Conservation (phyloP, 2,329 filamentous ascomycete genomes). For the Xylariaceae sp. region DNA sequence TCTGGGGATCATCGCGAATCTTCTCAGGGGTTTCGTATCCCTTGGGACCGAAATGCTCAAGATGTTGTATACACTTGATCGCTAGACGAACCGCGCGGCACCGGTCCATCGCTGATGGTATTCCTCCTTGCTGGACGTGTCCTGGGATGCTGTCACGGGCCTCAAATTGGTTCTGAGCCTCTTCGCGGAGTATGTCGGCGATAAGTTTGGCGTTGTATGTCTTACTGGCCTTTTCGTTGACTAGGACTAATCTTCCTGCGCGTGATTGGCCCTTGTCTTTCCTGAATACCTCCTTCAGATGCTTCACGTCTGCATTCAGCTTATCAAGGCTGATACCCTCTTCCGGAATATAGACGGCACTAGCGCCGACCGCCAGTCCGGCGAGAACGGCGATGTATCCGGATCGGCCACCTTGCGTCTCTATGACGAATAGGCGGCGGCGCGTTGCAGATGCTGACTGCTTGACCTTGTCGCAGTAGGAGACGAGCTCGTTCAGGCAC, state of each 20-base stretch:
- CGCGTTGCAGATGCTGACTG: conserved; percentile 93
- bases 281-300: conserved; percentile 79
- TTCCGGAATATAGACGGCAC: conserved; percentile 94
- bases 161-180: conserved; percentile 88
- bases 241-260: conserved; percentile 89
- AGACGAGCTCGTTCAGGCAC: conserved; percentile 89
- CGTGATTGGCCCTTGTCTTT: conserved; percentile 83
- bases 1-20: conserved; percentile 70
- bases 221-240: conserved; percentile 89
- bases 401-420: conserved; percentile 92
- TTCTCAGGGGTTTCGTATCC: conserved; percentile 51
- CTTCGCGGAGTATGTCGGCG: conserved; percentile 91
- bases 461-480: conserved; percentile 96
- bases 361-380: conserved; percentile 85
- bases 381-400: conserved; percentile 91
- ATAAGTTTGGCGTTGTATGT: conserved; percentile 93
- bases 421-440: conserved; percentile 92
- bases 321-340: conserved; percentile 93
- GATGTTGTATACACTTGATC: conserved; percentile 89
- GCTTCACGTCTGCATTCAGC: conserved; percentile 84
- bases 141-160: conserved; percentile 86
- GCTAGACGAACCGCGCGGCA: conserved; percentile 87
- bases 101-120: conserved; percentile 92
- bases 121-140: conserved; percentile 91
- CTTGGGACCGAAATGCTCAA: conserved; percentile 71